Conservation (phyloP, 495 filamentous ascomycete species). For the Penicillium daleae region DNA sequence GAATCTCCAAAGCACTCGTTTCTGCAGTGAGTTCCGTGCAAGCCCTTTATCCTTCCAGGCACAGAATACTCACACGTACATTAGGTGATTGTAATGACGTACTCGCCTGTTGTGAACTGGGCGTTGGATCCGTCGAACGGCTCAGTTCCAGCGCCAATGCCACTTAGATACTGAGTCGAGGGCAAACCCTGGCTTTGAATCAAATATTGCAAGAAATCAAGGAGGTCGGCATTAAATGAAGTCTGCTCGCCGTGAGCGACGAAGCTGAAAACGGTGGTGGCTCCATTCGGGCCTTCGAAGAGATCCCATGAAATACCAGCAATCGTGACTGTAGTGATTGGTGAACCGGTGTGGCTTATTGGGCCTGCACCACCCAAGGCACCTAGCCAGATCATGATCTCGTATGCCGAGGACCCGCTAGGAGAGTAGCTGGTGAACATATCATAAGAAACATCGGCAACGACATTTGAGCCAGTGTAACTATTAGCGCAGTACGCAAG, state of each 20-base stretch:
- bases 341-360: slow-evolving; percentile 28
- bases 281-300: slow-evolving; percentile 1
- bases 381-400: slow-evolving; percentile 65
- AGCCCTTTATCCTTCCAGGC: no score
- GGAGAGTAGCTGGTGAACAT: slow-evolving; percentile 55
- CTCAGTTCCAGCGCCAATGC: slow-evolving; percentile 30
- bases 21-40: no score
- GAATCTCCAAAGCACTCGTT: no score
- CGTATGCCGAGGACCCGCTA: slow-evolving; percentile 50
- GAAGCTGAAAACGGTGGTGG: slow-evolving; percentile 13
- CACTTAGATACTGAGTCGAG: slow-evolving; percentile 17
- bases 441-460: slow-evolving; percentile 15
- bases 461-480: slow-evolving; percentile 4
- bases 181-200: slow-evolving; percentile 19
- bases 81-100: no score
- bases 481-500: not conserved
- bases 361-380: slow-evolving; percentile 54
- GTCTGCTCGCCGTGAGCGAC: slow-evolving; percentile 7
- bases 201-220: slow-evolving; percentile 30
- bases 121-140: slow-evolving; percentile 20
- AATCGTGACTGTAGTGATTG: not conserved
- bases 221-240: slow-evolving; percentile 20
- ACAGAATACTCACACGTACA: no score
- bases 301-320: slow-evolving; percentile 6
- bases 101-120: not conserved